Conservation (phyloP, 75 land plant genomes). For the Picea sitchensis region DNA sequence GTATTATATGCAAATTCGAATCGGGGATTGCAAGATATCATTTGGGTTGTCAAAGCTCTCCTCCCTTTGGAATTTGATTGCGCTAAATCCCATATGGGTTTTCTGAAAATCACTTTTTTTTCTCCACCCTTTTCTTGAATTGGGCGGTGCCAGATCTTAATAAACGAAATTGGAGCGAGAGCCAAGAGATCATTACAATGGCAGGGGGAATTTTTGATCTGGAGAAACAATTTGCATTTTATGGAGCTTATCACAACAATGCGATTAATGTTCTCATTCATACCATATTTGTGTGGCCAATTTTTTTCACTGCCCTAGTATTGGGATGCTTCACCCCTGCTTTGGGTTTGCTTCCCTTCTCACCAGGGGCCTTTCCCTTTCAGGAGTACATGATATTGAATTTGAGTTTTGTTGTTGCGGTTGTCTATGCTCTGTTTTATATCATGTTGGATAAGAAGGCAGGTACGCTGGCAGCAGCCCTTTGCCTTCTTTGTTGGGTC, state of each 20-base stretch:
- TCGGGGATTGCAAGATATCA: too few species aligned
- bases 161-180: too few species aligned
- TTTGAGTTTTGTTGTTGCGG: constrained; percentile 49
- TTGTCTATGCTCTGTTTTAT: constrained; percentile 54
- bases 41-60: too few species aligned
- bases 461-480: constrained; percentile 64
- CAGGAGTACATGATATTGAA: constrained; percentile 45
- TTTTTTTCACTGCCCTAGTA: constrained; percentile 59
- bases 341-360: constrained; percentile 15
- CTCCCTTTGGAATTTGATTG: too few species aligned
- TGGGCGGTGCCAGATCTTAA: too few species aligned
- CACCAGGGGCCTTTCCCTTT: constrained; percentile 19
- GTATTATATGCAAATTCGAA: too few species aligned
- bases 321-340: constrained; percentile 47
- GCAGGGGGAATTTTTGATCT: constrained; percentile 84
- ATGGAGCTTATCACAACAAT: constrained; percentile 95
- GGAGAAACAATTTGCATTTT: constrained; percentile 87
- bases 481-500: constrained; percentile 75
- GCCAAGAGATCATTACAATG: constrained; percentile 34
- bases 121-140: too few species aligned
- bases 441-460: constrained; percentile 54
- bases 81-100: too few species aligned
- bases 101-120: too few species aligned
- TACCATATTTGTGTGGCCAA: constrained; percentile 98
- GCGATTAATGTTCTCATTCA: constrained; percentile 78